Evolutionary conservation across 176 grass and related monocot species (phyloP).

Genomic region (Metroxylon sagu): DNA sequence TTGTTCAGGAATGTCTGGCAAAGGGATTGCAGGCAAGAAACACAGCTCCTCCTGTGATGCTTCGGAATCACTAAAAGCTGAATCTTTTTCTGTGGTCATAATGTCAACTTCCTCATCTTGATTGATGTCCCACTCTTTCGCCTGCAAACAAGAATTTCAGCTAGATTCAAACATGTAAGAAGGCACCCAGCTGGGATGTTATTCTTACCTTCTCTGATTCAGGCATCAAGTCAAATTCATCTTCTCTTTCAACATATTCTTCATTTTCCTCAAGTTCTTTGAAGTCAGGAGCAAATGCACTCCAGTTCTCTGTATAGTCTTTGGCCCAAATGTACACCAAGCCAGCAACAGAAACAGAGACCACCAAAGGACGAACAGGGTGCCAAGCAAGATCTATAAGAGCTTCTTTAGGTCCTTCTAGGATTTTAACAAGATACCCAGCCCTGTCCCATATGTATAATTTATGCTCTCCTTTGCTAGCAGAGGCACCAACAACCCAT

Average conservation of each 20-base stretch:
- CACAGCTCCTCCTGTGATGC: constrained; percentile 47
- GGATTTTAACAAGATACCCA: constrained; percentile 88
- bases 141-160: constrained; percentile 41
- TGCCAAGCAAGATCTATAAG: constrained; percentile 93
- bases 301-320: constrained; percentile 88
- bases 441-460: constrained; percentile 83
- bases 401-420: constrained; percentile 96
- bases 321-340: constrained; percentile 81
- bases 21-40: constrained; percentile 66
- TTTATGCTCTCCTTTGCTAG: constrained; percentile 95
- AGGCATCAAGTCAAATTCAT: constrained; percentile 67
- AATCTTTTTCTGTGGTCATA: constrained; percentile 52
- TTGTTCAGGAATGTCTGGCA: constrained; percentile 65
- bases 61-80: constrained; percentile 54
- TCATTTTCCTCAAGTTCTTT: constrained; percentile 94
- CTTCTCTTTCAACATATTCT: constrained; percentile 88
- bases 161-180: constrained; percentile 13
- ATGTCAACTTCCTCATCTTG: constrained; percentile 75
- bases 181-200: too few species aligned
- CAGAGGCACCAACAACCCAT: constrained; percentile 94
- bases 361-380: constrained; percentile 71
- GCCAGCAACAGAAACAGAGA: constrained; percentile 71
- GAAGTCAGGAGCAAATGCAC: constrained; percentile 97
- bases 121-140: constrained; percentile 58
- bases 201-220: background rate